Percentiles rank a stretch among this genome's conserved stretches.
Conservation (phyloP, 768 basidiomycete species). For the Lentinula sp. region DNA sequence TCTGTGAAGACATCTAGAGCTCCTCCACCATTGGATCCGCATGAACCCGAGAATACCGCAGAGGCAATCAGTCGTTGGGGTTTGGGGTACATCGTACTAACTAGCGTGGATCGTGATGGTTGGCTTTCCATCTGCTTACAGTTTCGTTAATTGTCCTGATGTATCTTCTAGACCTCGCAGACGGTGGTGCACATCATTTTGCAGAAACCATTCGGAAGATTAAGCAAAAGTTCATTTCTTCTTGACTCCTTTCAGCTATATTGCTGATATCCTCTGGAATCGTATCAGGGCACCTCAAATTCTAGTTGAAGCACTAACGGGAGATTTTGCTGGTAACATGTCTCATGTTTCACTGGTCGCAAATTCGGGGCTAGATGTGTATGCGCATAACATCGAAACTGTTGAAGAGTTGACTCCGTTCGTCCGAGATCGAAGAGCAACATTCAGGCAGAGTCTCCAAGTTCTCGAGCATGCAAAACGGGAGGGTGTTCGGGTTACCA, state of each 20-base stretch:
- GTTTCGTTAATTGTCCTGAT: not conserved
- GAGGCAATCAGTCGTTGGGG: slow-evolving; percentile 99
- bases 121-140: not conserved
- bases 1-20: slow-evolving; percentile 89
- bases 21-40: slow-evolving; percentile 88
- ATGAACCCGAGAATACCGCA: slow-evolving; percentile 97
- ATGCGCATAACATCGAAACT: slow-evolving; percentile 97
- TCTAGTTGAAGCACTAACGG: slow-evolving; percentile 93
- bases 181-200: slow-evolving; percentile 92
- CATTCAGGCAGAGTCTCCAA: slow-evolving; percentile 76
- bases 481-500: slow-evolving; percentile 82
- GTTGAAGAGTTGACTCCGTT: slow-evolving; percentile 91
- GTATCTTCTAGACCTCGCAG: slow-evolving; percentile 63
- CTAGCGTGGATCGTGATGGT: slow-evolving; percentile 97
- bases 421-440: slow-evolving; percentile 92
- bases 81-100: slow-evolving; percentile 94
- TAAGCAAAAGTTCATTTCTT: slow-evolving; percentile 74
- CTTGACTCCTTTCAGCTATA: not conserved
- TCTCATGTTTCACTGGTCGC: slow-evolving; percentile 79
- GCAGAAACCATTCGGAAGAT: slow-evolving; percentile 93
- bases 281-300: slow-evolving; percentile 80
- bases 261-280: slow-evolving; percentile 2
- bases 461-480: slow-evolving; percentile 82
- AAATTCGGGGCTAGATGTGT: slow-evolving; percentile 92
- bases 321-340: slow-evolving; percentile 82